Percentiles rank a stretch among this genome's conserved stretches.
These are phyloP conservation scores for Cordyceps farinosa DNA, from an alignment of 2,329 filamentous ascomycete genomes.

Conservation along the genomic window DNA sequence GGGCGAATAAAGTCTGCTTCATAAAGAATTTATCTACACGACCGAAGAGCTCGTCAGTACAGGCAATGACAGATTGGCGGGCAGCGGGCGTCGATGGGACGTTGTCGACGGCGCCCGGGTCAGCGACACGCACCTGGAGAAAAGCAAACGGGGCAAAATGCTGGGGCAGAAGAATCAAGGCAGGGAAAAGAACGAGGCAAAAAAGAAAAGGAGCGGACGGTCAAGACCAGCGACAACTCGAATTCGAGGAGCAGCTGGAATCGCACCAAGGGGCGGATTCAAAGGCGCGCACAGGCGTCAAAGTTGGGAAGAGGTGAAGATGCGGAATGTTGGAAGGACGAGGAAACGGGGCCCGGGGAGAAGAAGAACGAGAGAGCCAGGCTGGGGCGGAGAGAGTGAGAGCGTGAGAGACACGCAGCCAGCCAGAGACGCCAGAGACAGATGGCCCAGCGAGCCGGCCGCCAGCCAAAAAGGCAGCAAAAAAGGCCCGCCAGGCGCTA, in stretches of 20 bases:
- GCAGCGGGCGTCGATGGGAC: neutral
- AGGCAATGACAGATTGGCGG: constrained; percentile 10
- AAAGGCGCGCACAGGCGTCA: constrained; percentile 16
- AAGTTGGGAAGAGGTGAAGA: constrained; percentile 24
- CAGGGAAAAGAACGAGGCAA: constrained; percentile 27
- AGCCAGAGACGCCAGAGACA: neutral
- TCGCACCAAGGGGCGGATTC: constrained; percentile 44
- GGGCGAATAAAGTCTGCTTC: constrained; percentile 20
- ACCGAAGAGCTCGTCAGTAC: neutral
- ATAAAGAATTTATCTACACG: constrained; percentile 21
- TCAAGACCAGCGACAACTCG: constrained; percentile 55
- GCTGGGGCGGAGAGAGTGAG: neutral
- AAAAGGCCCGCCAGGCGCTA: neutral
- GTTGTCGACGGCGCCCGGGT: neutral
- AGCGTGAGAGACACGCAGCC: neutral
- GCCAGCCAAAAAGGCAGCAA: neutral
- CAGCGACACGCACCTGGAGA: constrained; percentile 21
- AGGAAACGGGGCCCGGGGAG: constrained; percentile 25
- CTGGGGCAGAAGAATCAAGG: constrained; percentile 23
- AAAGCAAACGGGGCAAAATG: constrained; percentile 23
- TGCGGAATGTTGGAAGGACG: constrained; percentile 29
- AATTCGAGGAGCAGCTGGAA: constrained; percentile 51
- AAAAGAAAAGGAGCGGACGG: constrained; percentile 54
- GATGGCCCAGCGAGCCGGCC: neutral
- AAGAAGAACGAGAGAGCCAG: neutral